Base-by-base conservation (phyloP, 2,329 filamentous ascomycete species). In the Orbilia quercus region DNA sequence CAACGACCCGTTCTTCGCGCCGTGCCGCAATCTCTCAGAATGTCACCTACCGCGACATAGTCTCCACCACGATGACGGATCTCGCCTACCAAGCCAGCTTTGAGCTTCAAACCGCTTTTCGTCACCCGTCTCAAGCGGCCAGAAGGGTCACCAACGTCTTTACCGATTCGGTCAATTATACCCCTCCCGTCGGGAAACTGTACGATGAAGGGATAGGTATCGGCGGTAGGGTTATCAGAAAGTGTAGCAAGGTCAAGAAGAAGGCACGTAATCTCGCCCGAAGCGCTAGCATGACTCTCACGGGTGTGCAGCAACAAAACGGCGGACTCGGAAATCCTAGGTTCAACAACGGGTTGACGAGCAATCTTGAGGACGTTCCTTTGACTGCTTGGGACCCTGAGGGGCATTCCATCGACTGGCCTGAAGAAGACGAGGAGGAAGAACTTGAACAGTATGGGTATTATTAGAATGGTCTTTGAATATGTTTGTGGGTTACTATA, bases 11-110 rank as follows among this genome's bases (percentile, higher is more conserved):
- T 31, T 38, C 25, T 12, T 11, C 42, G 16, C 18, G 47, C 7
- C 22, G 42, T 22, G 59, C 59, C 2, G 53, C 67, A 0, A 65
- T 72, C n/a, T 45, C 58, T 1, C 54, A 72, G 12, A 72, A 72
- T 23, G 28, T 42, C 18, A 53, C 36, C 0, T 22, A 47, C 11
- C 18, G 25, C n/a, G 57, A 70, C 18, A 54, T 44, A 5, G n/a
- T 71, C 38, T 23, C 47, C 18, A 40, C 11, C 18, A 73, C 47
- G 2, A 42, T 62, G 18, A 31, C 36, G 4, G 69, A 73, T 38
- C 16, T 62, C 11, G 69, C 69, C 12, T 57, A 62, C 22, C 60
- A 57, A 28, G 55, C 69, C 2, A 40, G 31, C 14, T 73, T 48
- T 40, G 69, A 73, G 16, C 20, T 73, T 12, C 38, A 66, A 22